phyloP scores from a whole-genome alignment of 176 grass and related monocot genomes.

The Coix lacrymajobi region DNA sequence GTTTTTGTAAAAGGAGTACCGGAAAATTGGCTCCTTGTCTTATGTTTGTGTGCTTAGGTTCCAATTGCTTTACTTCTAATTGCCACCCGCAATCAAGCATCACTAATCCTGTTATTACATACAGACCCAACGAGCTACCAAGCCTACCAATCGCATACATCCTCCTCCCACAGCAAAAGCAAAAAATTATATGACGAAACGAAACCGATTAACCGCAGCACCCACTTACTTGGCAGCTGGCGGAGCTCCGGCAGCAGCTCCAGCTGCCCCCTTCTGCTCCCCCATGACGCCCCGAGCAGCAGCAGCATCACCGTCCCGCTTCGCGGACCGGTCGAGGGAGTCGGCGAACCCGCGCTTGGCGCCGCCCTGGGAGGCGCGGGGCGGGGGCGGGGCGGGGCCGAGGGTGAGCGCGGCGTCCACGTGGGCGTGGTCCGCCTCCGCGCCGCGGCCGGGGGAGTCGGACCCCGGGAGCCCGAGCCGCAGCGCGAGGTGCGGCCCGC shows the following conservation, averaged over 20 bases:
- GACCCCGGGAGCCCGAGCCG: conserved; percentile 52
- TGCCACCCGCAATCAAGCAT: not conserved
- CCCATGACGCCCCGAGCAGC: not conserved
- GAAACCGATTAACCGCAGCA: not conserved
- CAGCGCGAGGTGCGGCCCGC: conserved; percentile 41
- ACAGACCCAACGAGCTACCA: not conserved
- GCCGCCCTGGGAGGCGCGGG: conserved; percentile 5
- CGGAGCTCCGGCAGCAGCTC: not conserved
- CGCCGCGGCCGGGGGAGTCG: conserved; percentile 5
- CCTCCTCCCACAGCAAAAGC: not conserved
- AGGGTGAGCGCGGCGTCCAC: conserved; percentile 46
- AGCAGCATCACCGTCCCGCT: not conserved
- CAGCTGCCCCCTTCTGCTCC: not conserved
- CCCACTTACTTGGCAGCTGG: conserved; percentile 41
- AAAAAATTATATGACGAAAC: not conserved
- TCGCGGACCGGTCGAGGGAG: not conserved
- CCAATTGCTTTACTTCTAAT: not conserved
- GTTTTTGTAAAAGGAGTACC: too few species aligned
- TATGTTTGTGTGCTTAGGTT: not conserved
- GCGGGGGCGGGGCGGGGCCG: not conserved
- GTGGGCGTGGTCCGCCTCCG: not conserved
- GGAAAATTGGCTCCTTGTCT: not conserved
- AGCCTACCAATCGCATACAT: not conserved
- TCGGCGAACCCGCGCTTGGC: conserved; percentile 45
- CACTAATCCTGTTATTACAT: not conserved